phyloP scores from a whole-genome alignment of 2,329 filamentous ascomycete species.

The Sporothrix phasma region DNA sequence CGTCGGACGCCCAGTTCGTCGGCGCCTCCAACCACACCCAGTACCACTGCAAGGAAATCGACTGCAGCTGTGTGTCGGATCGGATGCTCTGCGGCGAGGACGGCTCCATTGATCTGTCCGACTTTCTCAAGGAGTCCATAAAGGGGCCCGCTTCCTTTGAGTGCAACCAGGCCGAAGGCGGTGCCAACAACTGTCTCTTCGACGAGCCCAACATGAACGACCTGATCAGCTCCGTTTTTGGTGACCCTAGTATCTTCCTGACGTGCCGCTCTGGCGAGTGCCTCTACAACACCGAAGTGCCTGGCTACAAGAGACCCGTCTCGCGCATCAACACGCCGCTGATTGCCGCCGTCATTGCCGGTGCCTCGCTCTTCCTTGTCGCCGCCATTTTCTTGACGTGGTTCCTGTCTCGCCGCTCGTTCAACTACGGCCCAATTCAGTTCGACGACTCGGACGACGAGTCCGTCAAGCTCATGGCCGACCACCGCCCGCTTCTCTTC shows the following conservation, averaged over 20 bases:
- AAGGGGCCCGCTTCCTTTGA: slow-evolving; percentile 79
- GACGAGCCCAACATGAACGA: slow-evolving; percentile 88
- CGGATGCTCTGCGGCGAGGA: slow-evolving; percentile 90
- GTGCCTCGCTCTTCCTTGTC: slow-evolving; percentile 71
- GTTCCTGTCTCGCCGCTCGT: slow-evolving; percentile 72
- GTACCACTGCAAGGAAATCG: slow-evolving; percentile 76
- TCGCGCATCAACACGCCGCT: slow-evolving; percentile 96
- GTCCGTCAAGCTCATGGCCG: slow-evolving; percentile 71
- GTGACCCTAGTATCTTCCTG: slow-evolving; percentile 79
- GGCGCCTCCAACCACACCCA: slow-evolving; percentile 67
- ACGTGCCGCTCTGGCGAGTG: slow-evolving; percentile 83
- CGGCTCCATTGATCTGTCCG: slow-evolving; percentile 82
- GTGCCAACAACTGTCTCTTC: slow-evolving; percentile 62
- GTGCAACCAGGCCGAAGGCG: slow-evolving; percentile 57
- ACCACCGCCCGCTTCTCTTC: slow-evolving; percentile 82
- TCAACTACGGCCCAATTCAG: slow-evolving; percentile 61
- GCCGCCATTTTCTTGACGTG: slow-evolving; percentile 72
- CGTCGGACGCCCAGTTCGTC: slow-evolving; percentile 58
- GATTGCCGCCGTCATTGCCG: slow-evolving; percentile 87
- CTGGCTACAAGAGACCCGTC: slow-evolving; percentile 77
- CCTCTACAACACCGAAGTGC: slow-evolving; percentile 83
- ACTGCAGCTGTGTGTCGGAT: slow-evolving; percentile 79
- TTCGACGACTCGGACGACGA: slow-evolving; percentile 89
- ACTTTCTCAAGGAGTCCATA: slow-evolving; percentile 76
- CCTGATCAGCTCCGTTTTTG: slow-evolving; percentile 79